A percentile compares a stretch with the other conserved stretches of the same genome.
Conservation (phyloP, 495 filamentous ascomycete genomes). For the Alectoria sarmentosa region DNA sequence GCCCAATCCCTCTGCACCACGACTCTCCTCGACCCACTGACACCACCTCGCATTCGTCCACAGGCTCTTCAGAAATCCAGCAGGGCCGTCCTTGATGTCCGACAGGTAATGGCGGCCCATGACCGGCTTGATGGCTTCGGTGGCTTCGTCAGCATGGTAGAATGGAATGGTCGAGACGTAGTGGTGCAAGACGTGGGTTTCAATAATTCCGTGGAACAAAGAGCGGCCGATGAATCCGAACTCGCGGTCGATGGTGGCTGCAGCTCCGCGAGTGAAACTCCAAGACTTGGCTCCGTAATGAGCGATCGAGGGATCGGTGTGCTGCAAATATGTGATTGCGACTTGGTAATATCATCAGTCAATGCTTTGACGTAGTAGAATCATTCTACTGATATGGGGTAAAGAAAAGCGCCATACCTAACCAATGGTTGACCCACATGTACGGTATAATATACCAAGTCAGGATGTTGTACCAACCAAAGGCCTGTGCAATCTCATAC, state of each 20-base stretch:
- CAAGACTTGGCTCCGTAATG: conserved; percentile 50
- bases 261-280: conserved; percentile 52
- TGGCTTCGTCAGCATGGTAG: conserved; percentile 55
- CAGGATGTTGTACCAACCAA: conserved; percentile 74
- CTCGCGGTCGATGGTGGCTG: conserved; percentile 55
- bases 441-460: conserved; percentile 96
- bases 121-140: conserved; percentile 51
- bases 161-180: conserved; percentile 56
- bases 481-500: conserved; percentile 58
- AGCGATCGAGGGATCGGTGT: conserved; percentile 53
- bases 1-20: conserved; percentile 50
- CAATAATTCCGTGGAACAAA: conserved; percentile 51
- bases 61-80: conserved; percentile 48
- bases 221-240: conserved; percentile 53
- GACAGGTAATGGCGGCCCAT: conserved; percentile 52
- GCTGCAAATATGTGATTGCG: conserved; percentile 55
- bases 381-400: too few species aligned
- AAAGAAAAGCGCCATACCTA: conserved; percentile 37
- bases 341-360: conserved; percentile 40
- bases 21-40: conserved; percentile 57
- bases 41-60: conserved; percentile 45
- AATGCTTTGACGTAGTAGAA: too few species aligned
- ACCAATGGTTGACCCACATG: conserved; percentile 97
- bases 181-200: conserved; percentile 56
- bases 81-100: conserved; percentile 43